phyloP scores from a whole-genome alignment of 1,284 basidiomycete species.

The Porogramme epimiltina region DNA sequence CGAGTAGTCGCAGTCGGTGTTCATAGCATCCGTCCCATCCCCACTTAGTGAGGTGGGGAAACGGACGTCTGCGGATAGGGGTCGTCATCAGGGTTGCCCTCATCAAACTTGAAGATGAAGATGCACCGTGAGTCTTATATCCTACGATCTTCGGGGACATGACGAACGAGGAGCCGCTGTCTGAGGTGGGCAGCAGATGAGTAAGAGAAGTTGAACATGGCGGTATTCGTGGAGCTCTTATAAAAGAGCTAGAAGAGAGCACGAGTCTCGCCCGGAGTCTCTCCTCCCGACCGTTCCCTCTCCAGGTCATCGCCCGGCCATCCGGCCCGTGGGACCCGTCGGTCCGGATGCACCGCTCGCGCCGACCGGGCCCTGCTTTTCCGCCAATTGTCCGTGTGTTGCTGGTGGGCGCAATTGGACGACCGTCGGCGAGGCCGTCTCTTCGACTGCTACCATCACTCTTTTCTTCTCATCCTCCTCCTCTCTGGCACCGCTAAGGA shows the following conservation, averaged over 20 bases:
- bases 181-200: background rate
- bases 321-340: constrained; percentile 6
- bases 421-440: too few species aligned
- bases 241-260: constrained; percentile 1
- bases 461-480: too few species aligned
- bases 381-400: too few species aligned
- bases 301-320: constrained; percentile 6
- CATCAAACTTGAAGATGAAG: background rate
- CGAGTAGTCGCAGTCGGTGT: constrained; percentile 94
- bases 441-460: too few species aligned
- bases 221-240: constrained; percentile 4
- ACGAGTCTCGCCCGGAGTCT: background rate
- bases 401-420: too few species aligned
- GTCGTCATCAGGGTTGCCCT: background rate
- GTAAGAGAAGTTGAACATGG: constrained; percentile 6
- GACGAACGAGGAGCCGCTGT: background rate
- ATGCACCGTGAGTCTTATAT: constrained; percentile 53
- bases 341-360: background rate
- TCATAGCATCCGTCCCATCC: constrained; percentile 92
- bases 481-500: too few species aligned
- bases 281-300: background rate
- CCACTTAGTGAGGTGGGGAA: constrained; percentile 85
- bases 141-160: constrained; percentile 50
- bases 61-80: constrained; percentile 62
- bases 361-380: too few species aligned